Conservation (phyloP, 257 asterid genomes). For the Oldenlandia corymbosa region DNA sequence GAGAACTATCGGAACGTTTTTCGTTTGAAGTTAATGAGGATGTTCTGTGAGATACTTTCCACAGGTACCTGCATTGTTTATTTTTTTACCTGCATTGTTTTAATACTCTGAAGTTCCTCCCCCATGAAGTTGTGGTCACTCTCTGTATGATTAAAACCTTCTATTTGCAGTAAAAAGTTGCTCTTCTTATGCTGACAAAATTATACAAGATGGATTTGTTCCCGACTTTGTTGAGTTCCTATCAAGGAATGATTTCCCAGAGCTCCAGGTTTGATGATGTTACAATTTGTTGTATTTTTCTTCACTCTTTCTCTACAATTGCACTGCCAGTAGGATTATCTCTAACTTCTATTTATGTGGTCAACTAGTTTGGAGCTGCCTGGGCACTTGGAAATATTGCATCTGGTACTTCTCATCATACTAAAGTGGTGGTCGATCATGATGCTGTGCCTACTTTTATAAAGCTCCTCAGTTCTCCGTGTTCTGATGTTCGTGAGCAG, state of each 20-base stretch:
- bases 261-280: slow-evolving; percentile 59
- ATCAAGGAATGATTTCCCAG: slow-evolving; percentile 65
- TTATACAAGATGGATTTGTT: slow-evolving; percentile 80
- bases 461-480: slow-evolving; percentile 74
- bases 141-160: not conserved
- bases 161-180: slow-evolving; percentile 58
- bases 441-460: slow-evolving; percentile 85
- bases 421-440: slow-evolving; percentile 81
- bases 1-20: slow-evolving; percentile 63
- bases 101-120: too few relatives aligned
- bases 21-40: slow-evolving; percentile 79
- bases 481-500: slow-evolving; percentile 98
- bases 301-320: not conserved
- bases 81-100: not conserved
- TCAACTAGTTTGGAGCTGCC: slow-evolving; percentile 76
- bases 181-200: slow-evolving; percentile 94
- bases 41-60: slow-evolving; percentile 77
- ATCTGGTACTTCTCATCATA: slow-evolving; percentile 87
- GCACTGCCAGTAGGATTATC: not conserved
- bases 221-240: slow-evolving; percentile 92
- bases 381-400: slow-evolving; percentile 98
- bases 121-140: slow-evolving; percentile 10
- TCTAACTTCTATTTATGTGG: slow-evolving; percentile 14
- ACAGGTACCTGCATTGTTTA: too few relatives aligned
- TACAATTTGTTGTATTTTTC: not conserved